These are phyloP conservation scores for Boeremia lycopersici DNA, from an alignment of 2,329 filamentous ascomycete species.

Conservation along the genomic window DNA sequence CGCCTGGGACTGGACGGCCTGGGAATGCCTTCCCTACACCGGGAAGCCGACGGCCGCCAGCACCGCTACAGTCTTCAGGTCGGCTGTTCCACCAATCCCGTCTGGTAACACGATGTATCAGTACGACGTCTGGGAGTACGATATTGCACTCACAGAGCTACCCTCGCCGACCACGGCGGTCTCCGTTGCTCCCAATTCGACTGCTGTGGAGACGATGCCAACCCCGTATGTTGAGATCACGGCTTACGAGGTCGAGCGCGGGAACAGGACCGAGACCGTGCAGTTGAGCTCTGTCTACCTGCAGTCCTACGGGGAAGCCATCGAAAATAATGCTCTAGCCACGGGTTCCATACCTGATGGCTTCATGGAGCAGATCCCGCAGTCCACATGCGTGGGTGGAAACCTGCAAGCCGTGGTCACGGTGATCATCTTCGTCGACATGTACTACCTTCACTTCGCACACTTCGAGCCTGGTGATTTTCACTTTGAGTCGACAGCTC, in stretches of 20 bases:
- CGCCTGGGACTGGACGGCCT: slow-evolving; percentile 29
- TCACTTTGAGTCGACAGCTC: slow-evolving; percentile 37
- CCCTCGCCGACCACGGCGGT: slow-evolving; percentile 31
- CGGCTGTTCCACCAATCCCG: slow-evolving; percentile 30
- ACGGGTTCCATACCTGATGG: slow-evolving; percentile 44
- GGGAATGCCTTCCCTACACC: slow-evolving; percentile 30
- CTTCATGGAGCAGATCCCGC: slow-evolving; percentile 44
- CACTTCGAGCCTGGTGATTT: slow-evolving; percentile 30
- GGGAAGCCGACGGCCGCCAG: slow-evolving; percentile 39
- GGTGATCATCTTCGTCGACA: slow-evolving; percentile 51
- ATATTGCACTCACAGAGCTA: slow-evolving; percentile 18
- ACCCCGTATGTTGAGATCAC: slow-evolving; percentile 54
- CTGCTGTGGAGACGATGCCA: slow-evolving; percentile 34
- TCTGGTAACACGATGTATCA: slow-evolving; percentile 26
- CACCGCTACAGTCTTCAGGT: slow-evolving; percentile 38
- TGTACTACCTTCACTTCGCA: slow-evolving; percentile 39
- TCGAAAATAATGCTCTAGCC: slow-evolving; percentile 32
- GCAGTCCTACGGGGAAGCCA: slow-evolving; percentile 45
- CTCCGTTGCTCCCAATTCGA: slow-evolving; percentile 31
- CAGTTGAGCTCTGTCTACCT: slow-evolving; percentile 43
- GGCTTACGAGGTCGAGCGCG: slow-evolving; percentile 50
- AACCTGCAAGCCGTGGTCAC: slow-evolving; percentile 49
- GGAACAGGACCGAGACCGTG: slow-evolving; percentile 43
- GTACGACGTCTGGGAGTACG: slow-evolving; percentile 24
- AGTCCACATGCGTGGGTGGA: slow-evolving; percentile 43